Percentiles rank a stretch among this genome's conserved stretches.
Conservation (phyloP, 805 yeast species). For the Teunomyces barrocoloradensis region DNA sequence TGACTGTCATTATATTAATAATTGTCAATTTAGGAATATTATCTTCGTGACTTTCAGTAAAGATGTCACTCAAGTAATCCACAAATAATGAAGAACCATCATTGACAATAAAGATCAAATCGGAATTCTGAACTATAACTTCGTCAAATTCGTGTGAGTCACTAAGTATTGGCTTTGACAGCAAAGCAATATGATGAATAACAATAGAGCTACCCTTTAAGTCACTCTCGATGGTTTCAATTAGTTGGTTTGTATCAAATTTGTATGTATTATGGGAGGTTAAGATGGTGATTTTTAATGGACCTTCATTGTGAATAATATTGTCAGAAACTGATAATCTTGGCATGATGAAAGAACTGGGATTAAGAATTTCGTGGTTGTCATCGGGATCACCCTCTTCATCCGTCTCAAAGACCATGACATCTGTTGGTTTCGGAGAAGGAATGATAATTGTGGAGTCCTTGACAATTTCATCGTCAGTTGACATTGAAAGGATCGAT, state of each 20-base stretch:
- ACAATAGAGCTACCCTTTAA: conserved; percentile 11
- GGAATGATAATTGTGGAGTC: conserved; percentile 23
- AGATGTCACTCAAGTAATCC: conserved; percentile 20
- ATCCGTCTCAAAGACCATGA: conserved; percentile 42
- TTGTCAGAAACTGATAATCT: conserved; percentile 24
- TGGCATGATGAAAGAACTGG: conserved; percentile 39
- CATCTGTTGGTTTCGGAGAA: conserved; percentile 17
- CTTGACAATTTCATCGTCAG: conserved; percentile 23
- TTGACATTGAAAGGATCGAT: conserved; percentile 25
- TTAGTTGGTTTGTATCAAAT: conserved; percentile 19
- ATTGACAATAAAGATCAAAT: conserved; percentile 34
- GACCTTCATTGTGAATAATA: conserved; percentile 3
- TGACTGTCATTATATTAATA: conserved; percentile 38
- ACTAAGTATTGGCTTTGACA: neutral
- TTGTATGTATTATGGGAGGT: conserved; percentile 16
- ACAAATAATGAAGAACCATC: conserved; percentile 35
- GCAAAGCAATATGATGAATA: conserved; percentile 15
- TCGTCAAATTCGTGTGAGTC: conserved; percentile 10
- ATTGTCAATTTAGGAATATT: conserved; percentile 29
- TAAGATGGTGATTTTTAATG: conserved; percentile 21
- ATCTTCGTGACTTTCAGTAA: conserved; percentile 5
- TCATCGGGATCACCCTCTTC: conserved; percentile 32
- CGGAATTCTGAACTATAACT: conserved; percentile 19
- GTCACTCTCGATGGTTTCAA: conserved; percentile 15
- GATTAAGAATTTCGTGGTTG: conserved; percentile 10